Percentiles rank a stretch among this genome's conserved stretches.
Evolutionary conservation across 2,329 filamentous ascomycete species (phyloP).

Genomic region (Xylaria sp.): DNA sequence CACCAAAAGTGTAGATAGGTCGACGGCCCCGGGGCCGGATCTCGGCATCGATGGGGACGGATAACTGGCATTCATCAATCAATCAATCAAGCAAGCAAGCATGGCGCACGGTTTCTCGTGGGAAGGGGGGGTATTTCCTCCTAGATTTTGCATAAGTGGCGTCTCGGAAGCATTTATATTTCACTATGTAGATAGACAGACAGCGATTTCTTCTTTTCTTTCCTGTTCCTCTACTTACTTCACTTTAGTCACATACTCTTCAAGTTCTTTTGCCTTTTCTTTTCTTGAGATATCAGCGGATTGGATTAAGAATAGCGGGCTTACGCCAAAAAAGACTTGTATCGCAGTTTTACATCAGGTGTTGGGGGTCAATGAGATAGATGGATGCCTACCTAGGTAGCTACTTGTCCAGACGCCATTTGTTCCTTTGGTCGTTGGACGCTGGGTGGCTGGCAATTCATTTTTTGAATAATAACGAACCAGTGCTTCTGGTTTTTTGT

Average conservation of each 20-base stretch:
- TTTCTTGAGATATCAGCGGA: too few relatives aligned
- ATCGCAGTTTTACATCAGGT: neutral
- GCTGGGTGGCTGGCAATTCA: neutral
- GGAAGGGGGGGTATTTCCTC: neutral
- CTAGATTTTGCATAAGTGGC: conserved; percentile 18
- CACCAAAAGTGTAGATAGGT: neutral
- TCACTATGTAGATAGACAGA: neutral
- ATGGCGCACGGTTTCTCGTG: conserved; percentile 11
- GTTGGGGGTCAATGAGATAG: neutral
- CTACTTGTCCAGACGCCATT: neutral
- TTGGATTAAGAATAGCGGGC: conserved; percentile 25
- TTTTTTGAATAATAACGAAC: conserved; percentile 4
- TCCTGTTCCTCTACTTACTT: neutral
- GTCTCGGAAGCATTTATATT: conserved; percentile 11
- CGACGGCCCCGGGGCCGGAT: neutral
- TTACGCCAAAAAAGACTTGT: conserved; percentile 24
- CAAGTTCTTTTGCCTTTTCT: neutral
- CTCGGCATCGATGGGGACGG: neutral
- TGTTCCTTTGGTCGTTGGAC: conserved; percentile 3
- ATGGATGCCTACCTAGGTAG: too few relatives aligned
- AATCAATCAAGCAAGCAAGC: too few relatives aligned
- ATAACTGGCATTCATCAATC: conserved; percentile 7
- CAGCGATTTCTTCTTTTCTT: neutral
- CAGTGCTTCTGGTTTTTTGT: neutral
- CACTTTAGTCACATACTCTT: neutral